Conservation (phyloP, 805 yeast species). For the Blastobotrys muscicola region DNA sequence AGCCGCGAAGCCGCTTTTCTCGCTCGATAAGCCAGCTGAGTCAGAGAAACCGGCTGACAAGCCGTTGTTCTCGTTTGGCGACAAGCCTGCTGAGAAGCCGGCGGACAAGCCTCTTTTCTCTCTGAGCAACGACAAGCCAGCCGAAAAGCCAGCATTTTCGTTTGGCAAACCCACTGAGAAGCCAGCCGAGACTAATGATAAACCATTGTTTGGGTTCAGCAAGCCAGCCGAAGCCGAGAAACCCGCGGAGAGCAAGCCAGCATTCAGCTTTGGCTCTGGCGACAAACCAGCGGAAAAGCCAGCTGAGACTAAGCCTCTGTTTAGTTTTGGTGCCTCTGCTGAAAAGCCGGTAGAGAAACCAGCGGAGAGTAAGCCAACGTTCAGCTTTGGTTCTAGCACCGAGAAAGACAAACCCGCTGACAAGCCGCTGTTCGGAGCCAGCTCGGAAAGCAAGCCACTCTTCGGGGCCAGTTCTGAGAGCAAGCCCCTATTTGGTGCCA, state of each 20-base stretch:
- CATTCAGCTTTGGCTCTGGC: constrained; percentile 7
- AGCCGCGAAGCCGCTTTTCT: neutral
- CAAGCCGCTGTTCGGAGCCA: no score
- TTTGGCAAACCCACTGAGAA: constrained; percentile 5
- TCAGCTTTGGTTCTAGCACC: constrained; percentile 6
- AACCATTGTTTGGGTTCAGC: constrained; percentile 6
- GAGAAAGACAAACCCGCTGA: neutral
- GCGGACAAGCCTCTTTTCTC: constrained; percentile 6
- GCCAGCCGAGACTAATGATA: neutral
- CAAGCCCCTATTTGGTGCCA: no score
- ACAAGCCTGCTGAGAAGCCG: constrained; percentile 1
- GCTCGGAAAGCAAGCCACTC: no score
- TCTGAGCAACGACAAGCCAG: constrained; percentile 8
- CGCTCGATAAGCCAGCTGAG: constrained; percentile 2
- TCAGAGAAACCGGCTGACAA: constrained; percentile 2
- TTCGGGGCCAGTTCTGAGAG: no score
- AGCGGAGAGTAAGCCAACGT: constrained; percentile 7
- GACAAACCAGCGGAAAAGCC: neutral
- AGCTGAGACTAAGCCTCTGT: constrained; percentile 2
- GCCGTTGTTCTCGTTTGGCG: neutral
- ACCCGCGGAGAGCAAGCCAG: constrained; percentile 7
- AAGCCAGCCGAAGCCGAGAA: constrained; percentile 1
- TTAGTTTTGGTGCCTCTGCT: neutral
- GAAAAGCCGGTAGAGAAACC: neutral
- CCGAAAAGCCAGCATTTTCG: constrained; percentile 9